Evolutionary conservation across 2,329 filamentous ascomycete species (phyloP).

Genomic region (Apiospora arundinis): DNA sequence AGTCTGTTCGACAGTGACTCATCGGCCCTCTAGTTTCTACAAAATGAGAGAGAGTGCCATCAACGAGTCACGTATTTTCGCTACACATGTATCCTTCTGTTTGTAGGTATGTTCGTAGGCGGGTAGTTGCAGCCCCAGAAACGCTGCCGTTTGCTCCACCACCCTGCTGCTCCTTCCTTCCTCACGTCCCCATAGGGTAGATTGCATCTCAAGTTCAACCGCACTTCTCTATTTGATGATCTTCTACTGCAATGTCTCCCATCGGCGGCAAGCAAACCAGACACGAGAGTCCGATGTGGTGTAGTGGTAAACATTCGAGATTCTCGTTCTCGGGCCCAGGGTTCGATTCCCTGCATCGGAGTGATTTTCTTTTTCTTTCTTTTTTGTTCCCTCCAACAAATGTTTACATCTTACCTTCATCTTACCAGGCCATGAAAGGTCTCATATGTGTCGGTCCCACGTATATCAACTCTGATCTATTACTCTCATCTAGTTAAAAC

Average conservation of each 20-base stretch:
- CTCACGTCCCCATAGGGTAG: background rate
- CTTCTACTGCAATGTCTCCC: background rate
- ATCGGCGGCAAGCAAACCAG: too few species aligned
- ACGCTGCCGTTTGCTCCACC: background rate
- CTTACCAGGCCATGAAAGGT: too few species aligned
- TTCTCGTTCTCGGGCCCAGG: constrained; percentile 13
- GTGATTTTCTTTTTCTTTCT: background rate
- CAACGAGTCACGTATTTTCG: too few species aligned
- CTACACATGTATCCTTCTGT: background rate
- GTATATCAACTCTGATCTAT: too few species aligned
- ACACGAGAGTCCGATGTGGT: constrained; percentile 16
- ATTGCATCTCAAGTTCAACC: background rate
- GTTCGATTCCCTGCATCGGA: constrained; percentile 15
- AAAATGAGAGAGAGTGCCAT: too few species aligned
- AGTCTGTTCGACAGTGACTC: too few species aligned
- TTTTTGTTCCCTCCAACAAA: too few species aligned
- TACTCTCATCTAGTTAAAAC: too few species aligned
- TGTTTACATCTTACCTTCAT: too few species aligned
- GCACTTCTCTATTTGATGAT: background rate
- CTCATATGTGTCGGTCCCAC: too few species aligned
- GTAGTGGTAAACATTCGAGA: constrained; percentile 7
- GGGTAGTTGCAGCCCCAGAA: background rate
- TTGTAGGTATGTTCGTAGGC: background rate
- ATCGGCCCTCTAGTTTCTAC: too few species aligned
- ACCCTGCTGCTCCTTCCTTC: background rate